A percentile compares a stretch with the other conserved stretches of the same genome.
Evolutionary conservation across 805 yeast species (phyloP).

Genomic region (Myxozyma udenii): DNA sequence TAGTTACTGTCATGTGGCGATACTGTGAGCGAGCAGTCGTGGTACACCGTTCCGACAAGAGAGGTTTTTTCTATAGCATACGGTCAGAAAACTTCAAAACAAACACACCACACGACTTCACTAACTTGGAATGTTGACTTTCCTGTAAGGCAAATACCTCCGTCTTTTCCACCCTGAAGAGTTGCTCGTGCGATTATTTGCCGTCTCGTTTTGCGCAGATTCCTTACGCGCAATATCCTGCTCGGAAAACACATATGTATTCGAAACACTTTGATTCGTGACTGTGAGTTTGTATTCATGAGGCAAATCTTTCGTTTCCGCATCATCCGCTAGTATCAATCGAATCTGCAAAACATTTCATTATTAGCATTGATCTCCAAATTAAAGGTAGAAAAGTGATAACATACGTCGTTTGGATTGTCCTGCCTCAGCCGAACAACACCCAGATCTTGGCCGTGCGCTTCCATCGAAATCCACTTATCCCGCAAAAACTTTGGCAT

Average conservation of each 20-base stretch:
- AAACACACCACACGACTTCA: conserved; percentile 16
- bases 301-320: conserved; percentile 60
- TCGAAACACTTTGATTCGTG: conserved; percentile 74
- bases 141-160: conserved; percentile 27
- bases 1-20: conserved; percentile 70
- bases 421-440: conserved; percentile 69
- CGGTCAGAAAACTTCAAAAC: background rate
- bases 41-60: conserved; percentile 80
- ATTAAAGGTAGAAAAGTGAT: background rate
- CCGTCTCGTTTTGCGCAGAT: conserved; percentile 19
- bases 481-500: conserved; percentile 84
- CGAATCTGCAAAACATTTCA: conserved; percentile 33
- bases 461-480: conserved; percentile 65
- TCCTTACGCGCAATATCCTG: conserved; percentile 61
- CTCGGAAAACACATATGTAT: conserved; percentile 85
- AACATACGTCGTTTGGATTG: conserved; percentile 24
- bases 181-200: conserved; percentile 6
- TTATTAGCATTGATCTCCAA: background rate
- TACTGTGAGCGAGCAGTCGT: conserved; percentile 65
- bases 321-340: conserved; percentile 40
- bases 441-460: conserved; percentile 70
- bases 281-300: conserved; percentile 78
- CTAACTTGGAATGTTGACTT: conserved; percentile 31
- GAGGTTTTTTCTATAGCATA: conserved; percentile 57
- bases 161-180: background rate